phyloP scores from a whole-genome alignment of 345 rosid genomes.

The Linum trigynum region DNA sequence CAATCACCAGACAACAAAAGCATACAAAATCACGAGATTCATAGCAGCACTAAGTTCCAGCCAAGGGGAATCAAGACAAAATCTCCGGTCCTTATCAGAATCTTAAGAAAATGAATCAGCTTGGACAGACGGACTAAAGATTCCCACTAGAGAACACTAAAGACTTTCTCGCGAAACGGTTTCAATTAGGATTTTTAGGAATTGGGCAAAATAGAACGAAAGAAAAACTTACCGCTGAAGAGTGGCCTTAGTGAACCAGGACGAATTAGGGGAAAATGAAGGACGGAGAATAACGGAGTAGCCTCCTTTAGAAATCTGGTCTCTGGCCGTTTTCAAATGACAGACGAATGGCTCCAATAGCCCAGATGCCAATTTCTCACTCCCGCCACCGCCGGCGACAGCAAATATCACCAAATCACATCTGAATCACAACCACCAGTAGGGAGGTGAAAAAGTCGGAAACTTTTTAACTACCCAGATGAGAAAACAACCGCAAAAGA shows the following conservation, averaged over 20 bases:
- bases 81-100: too few species aligned
- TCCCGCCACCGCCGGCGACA: constrained; percentile 29
- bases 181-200: too few species aligned
- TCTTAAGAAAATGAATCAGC: too few species aligned
- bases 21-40: background rate
- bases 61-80: background rate
- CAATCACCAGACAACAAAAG: background rate
- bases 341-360: constrained; percentile 71
- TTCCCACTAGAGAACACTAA: too few species aligned
- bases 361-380: constrained; percentile 84
- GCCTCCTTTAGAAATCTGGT: constrained; percentile 88
- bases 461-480: background rate
- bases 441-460: background rate
- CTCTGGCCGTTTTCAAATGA: constrained; percentile 67
- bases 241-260: constrained; percentile 91
- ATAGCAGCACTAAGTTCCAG: background rate
- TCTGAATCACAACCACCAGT: constrained; percentile 25
- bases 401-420: constrained; percentile 83
- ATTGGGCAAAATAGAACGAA: background rate
- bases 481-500: background rate
- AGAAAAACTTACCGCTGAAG: constrained; percentile 50
- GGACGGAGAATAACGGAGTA: constrained; percentile 79
- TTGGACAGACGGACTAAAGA: too few species aligned
- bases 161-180: too few species aligned
- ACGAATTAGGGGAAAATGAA: constrained; percentile 19